Conservation (phyloP, 2,329 filamentous ascomycete genomes). For the Dactylellina parvicollis region DNA sequence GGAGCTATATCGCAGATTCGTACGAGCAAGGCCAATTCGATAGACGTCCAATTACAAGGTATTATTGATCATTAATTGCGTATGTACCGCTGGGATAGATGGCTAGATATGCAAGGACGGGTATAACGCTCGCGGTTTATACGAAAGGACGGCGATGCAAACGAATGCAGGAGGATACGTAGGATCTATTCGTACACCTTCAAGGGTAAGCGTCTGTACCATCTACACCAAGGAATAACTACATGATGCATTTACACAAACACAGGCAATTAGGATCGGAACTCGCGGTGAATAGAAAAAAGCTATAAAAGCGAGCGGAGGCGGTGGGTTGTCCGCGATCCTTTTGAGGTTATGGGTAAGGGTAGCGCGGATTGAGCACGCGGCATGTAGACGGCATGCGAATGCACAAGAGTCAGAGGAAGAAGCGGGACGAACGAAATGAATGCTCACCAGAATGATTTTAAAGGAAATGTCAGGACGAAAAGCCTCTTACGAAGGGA, state of each 20-base stretch:
- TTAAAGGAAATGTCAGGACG: conserved; percentile 19
- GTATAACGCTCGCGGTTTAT: conserved; percentile 26
- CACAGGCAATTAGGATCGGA: conserved; percentile 9
- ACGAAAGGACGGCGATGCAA: conserved; percentile 34
- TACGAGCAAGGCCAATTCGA: background rate
- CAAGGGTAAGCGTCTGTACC: conserved; percentile 32
- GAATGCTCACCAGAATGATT: conserved; percentile 39
- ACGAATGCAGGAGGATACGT: conserved; percentile 22
- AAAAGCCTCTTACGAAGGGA: conserved; percentile 6
- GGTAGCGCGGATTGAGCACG: conserved; percentile 12
- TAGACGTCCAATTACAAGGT: conserved; percentile 9
- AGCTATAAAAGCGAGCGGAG: conserved; percentile 16
- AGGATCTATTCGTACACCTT: conserved; percentile 32
- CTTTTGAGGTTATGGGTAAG: conserved; percentile 3
- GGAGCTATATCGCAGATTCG: conserved; percentile 6
- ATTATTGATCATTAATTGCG: conserved; percentile 36
- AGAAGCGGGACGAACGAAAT: conserved; percentile 13
- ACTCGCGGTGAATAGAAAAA: background rate
- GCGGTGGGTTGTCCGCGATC: conserved; percentile 17
- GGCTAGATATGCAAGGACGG: conserved; percentile 11
- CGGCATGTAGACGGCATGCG: conserved; percentile 27
- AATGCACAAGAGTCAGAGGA: conserved; percentile 38
- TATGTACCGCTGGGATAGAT: conserved; percentile 14
- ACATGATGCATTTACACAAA: conserved; percentile 12
- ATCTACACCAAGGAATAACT: conserved; percentile 5